A percentile compares a stretch with the other conserved stretches of the same genome.
phyloP scores from a whole-genome alignment of 1,284 basidiomycete species.

The Boletus albobrunnescens region DNA sequence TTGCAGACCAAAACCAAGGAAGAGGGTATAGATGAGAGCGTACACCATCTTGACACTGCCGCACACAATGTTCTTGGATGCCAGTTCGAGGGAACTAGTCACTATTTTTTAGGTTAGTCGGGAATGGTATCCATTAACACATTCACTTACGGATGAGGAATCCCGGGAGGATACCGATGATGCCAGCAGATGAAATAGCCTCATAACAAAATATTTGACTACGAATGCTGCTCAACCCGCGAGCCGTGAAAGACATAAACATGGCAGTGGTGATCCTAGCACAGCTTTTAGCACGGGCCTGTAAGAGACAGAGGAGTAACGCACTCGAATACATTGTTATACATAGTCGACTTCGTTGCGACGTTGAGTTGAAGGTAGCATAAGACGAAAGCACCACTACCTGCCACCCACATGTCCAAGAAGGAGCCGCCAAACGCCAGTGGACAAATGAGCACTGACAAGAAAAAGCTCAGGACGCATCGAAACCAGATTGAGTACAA shows the following conservation, averaged over 20 bases:
- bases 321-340: conserved; percentile 87
- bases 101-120: conserved; percentile 44
- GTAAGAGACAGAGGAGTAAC: conserved; percentile 25
- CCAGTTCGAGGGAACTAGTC: conserved; percentile 81
- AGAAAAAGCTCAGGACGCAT: conserved; percentile 62
- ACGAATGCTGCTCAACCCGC: conserved; percentile 73
- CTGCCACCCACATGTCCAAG: conserved; percentile 78
- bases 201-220: conserved; percentile 81
- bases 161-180: conserved; percentile 79
- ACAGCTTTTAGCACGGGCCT: conserved; percentile 14
- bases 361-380: conserved; percentile 68
- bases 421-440: conserved; percentile 83
- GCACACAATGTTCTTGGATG: conserved; percentile 83
- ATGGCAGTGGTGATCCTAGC: conserved; percentile 78
- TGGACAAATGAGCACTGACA: conserved; percentile 75
- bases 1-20: conserved; percentile 84
- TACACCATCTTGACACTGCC: conserved; percentile 90
- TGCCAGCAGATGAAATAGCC: conserved; percentile 78
- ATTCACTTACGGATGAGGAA: conserved; percentile 69
- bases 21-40: conserved; percentile 85
- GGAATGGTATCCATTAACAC: conserved; percentile 9
- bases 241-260: conserved; percentile 73
- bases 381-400: conserved; percentile 60
- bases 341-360: conserved; percentile 70
- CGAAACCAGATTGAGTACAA: conserved; percentile 59